These are phyloP conservation scores for Apiospora kogelbergensis DNA, from an alignment of 2,329 filamentous ascomycete species.

Conservation along the genomic window DNA sequence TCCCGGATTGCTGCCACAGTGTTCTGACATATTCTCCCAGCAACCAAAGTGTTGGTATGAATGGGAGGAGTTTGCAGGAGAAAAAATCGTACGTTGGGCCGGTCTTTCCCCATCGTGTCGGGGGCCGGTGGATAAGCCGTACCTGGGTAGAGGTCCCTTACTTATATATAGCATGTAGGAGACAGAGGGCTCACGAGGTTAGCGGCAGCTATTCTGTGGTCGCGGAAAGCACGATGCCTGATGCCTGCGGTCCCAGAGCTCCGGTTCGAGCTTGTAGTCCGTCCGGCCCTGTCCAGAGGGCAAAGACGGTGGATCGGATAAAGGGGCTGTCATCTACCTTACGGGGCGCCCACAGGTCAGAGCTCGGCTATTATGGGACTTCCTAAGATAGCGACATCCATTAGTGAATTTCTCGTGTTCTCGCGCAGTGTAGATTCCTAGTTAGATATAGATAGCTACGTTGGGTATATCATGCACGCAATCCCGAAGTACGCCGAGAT, in stretches of 20 bases:
- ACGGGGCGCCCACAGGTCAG: background rate
- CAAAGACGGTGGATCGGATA: background rate
- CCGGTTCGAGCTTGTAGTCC: background rate
- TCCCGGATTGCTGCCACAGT: too few relatives aligned
- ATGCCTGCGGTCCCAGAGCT: background rate
- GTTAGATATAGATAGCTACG: background rate
- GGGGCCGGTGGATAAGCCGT: background rate
- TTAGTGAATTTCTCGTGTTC: background rate
- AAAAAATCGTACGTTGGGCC: background rate
- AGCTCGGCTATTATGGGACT: background rate
- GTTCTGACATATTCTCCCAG: too few relatives aligned
- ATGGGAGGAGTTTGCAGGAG: background rate
- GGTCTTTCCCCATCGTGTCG: background rate
- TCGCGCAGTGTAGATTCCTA: background rate
- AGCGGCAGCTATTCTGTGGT: background rate
- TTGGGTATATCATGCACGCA: background rate
- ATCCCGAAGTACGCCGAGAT: background rate
- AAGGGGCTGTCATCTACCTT: background rate
- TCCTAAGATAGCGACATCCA: background rate
- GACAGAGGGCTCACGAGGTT: background rate
- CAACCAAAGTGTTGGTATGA: too few relatives aligned
- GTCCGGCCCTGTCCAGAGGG: background rate
- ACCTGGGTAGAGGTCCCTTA: background rate
- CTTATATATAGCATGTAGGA: background rate
- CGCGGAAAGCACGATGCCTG: background rate